Evolutionary conservation across 2,329 filamentous ascomycete species (phyloP), one percentile per base, ranked within the genome.

Genomic region (Sclerotiophoma versabilis): DNA sequence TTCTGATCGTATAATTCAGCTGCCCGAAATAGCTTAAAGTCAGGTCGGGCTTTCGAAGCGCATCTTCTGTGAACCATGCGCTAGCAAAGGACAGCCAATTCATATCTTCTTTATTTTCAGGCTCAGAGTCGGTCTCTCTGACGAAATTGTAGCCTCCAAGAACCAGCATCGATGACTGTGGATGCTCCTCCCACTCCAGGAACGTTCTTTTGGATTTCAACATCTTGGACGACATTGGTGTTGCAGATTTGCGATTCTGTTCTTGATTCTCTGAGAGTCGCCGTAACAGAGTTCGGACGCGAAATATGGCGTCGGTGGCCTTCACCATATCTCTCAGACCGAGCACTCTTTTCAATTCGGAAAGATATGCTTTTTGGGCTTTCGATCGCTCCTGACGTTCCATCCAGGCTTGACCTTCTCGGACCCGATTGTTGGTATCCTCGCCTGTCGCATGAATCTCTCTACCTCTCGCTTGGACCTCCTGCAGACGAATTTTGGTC

Each of bases 341-440:
- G 5, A 41, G 23, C 2, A 23, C 5, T 27, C 27, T 41, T 17
- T 8, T 41, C 1, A 41, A 6, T 12, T 41, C 22, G n/a, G 37
- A 15, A 4, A 41, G 37, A n/a, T 41, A 17, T 11, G 22, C 37
- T 27, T 27, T 41, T 9, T 41, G 37, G 15, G 37, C 37, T 17
- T 19, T 41, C 20, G 37, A 26, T 17, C 23, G 37, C 37, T 41
- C 37, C 20, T 41, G 37, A 9, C 37, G 37, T 15, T 41, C 37
- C 37, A 41, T 41, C 37, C 37, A 41, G 37, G 14, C 23, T 17
- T 41, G 37, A 4, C 37, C 37, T 26, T 41, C 37, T 14, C 37
- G 37, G n/a, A 41, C 37, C n/a, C 37, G 37, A 10, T 41, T 41
- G 14, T 41, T 41, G n/a, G 37, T 41, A 11, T 41, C 37, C 20